Evolutionary conservation across 192 early-diverging fungal species (phyloP), one percentile per base, ranked within the genome.

Genomic region (Entomortierella lignicola): DNA sequence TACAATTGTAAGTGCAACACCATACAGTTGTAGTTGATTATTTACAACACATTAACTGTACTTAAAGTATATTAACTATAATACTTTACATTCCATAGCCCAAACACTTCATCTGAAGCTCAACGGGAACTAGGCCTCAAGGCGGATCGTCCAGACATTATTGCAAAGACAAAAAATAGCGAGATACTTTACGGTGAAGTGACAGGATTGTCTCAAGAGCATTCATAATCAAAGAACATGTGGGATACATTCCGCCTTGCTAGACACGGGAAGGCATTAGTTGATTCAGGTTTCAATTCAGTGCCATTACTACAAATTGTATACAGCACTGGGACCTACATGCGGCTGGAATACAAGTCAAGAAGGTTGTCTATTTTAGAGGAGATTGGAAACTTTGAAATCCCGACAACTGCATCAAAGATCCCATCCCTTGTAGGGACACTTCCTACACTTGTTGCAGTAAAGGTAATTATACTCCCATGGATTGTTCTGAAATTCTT

Each of bases 151-250:
- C 60, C 69, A 17, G 69, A 71, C 21, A 71, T 63, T 48, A 21
- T 63, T 44, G 53, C 50, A 4, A 71, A 71, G 41, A n/a, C 29
- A 8, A 34, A 43, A 43, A 25, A 21, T 25, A 7, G 53, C 5
- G 60, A 71, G 54, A 39, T 63, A 18, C 26, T 71, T 3, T 71
- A 48, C n/a, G 69, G 69, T 8, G 69, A 71, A 25, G 60, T 55
- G 8, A 71, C 60, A 4, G 69, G 69, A 0, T 44, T 44, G 60
- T 31, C 60, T 44, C 69, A 71, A 21, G 60, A 55, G 18, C 20
- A 63, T 26, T 31, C 25, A 26, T 17, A 44, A 21, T 53, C 55
- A 31, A 60, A 68, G 54, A 68, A 68, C 31, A 58, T 32, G 3
- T 68, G 66, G 56, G 66, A 68, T 37, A 25, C 37, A 7, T 68